Evolutionary conservation across 192 early-diverging fungal genomes (phyloP).

Genomic region (Thamnidium elegans): DNA sequence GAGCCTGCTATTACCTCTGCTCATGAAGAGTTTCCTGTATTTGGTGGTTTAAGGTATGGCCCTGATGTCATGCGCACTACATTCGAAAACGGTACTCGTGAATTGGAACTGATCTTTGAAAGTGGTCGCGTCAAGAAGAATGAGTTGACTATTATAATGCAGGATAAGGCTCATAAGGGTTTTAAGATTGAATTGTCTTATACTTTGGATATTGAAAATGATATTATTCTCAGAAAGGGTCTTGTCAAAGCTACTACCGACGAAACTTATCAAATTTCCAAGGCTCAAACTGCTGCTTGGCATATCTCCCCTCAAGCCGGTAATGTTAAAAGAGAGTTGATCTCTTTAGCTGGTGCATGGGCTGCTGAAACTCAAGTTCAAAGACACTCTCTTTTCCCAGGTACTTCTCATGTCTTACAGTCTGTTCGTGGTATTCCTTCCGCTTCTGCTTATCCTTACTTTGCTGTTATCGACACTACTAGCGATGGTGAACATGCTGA

Average conservation of each 20-base stretch:
- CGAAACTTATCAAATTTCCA: slow-evolving; percentile 1
- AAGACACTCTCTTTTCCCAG: not conserved
- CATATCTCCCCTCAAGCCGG: slow-evolving; percentile 11
- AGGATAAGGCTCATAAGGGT: not conserved
- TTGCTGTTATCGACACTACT: slow-evolving; percentile 11
- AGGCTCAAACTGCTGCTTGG: slow-evolving; percentile 20
- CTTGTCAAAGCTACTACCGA: slow-evolving; percentile 3
- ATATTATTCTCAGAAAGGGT: slow-evolving; percentile 14
- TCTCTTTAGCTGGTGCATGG: slow-evolving; percentile 18
- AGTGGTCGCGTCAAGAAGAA: not conserved
- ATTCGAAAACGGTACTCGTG: slow-evolving; percentile 11
- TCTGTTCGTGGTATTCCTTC: slow-evolving; percentile 24
- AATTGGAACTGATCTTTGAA: slow-evolving; percentile 14
- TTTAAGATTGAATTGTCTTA: slow-evolving; percentile 11
- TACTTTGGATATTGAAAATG: slow-evolving; percentile 5
- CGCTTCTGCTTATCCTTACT: slow-evolving; percentile 26
- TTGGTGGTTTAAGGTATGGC: slow-evolving; percentile 26
- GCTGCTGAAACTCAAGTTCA: slow-evolving; percentile 21
- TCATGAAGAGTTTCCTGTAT: slow-evolving; percentile 17
- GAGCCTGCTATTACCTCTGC: slow-evolving; percentile 20
- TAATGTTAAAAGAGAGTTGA: slow-evolving; percentile 1
- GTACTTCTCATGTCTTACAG: not conserved
- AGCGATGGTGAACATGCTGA: not conserved
- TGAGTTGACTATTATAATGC: not conserved
- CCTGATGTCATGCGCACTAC: not conserved